phyloP scores from a whole-genome alignment of 495 filamentous ascomycete species.

The Amniculicola lignicola region DNA sequence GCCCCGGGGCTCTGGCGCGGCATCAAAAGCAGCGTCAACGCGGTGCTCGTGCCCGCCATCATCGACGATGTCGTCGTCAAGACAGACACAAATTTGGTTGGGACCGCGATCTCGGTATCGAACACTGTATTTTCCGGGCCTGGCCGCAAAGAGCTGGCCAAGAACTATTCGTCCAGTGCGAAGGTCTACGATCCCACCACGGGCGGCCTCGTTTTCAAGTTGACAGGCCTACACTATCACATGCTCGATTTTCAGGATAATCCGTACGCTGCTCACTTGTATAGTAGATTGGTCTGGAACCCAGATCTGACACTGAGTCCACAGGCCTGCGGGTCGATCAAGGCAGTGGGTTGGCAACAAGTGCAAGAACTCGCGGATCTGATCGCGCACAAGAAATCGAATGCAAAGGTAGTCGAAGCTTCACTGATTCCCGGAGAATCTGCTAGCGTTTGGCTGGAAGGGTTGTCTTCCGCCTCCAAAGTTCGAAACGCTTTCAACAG shows the following conservation, averaged over 20 bases:
- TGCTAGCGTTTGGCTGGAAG: background rate
- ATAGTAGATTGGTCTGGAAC: background rate
- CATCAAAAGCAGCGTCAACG: background rate
- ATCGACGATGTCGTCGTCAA: constrained; percentile 9
- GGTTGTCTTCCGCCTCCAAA: too few relatives aligned
- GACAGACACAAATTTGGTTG: background rate
- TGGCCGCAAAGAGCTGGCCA: background rate
- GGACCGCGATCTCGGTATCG: background rate
- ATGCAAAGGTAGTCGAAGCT: background rate
- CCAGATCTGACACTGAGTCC: background rate
- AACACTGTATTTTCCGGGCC: background rate
- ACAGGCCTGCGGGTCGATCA: too few relatives aligned
- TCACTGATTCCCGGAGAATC: background rate
- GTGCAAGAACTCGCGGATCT: background rate
- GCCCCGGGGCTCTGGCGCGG: background rate
- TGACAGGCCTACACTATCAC: background rate
- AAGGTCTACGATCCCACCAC: background rate
- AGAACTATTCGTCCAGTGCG: background rate
- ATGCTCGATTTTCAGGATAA: background rate
- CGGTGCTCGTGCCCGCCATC: background rate
- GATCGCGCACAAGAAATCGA: background rate
- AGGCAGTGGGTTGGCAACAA: background rate
- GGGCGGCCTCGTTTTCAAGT: background rate
- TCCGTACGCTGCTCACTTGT: background rate
- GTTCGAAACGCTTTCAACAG: too few relatives aligned